Conservation (phyloP, 2,329 filamentous ascomycete species). For the Fusarium nygamai region DNA sequence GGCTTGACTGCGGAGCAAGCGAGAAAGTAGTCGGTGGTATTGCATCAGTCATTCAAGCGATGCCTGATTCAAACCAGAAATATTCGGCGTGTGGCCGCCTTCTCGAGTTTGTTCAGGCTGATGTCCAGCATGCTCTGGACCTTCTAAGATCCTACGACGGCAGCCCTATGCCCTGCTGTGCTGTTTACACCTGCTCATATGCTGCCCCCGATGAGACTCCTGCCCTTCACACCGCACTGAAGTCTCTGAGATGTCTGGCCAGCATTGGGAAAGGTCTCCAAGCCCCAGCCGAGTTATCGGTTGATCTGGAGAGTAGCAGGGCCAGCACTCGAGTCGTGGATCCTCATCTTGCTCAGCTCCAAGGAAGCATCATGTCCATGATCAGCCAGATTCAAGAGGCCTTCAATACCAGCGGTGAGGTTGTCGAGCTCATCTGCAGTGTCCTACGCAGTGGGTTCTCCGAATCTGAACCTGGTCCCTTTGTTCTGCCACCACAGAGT, state of each 20-base stretch:
- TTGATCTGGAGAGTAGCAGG: constrained; percentile 70
- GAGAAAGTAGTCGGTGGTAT: constrained; percentile 80
- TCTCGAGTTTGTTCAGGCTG: constrained; percentile 65
- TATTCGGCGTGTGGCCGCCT: constrained; percentile 56
- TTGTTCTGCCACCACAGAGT: constrained; percentile 74
- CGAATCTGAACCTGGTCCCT: constrained; percentile 78
- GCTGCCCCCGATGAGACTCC: constrained; percentile 54
- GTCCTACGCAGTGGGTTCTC: constrained; percentile 80
- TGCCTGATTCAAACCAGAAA: constrained; percentile 66
- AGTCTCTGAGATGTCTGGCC: constrained; percentile 73
- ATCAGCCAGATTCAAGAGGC: constrained; percentile 59
- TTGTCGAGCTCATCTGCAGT: constrained; percentile 76
- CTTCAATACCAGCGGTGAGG: constrained; percentile 70
- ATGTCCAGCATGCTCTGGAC: constrained; percentile 52
- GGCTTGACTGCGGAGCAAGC: constrained; percentile 73
- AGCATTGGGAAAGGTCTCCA: constrained; percentile 79
- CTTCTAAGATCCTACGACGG: constrained; percentile 22
- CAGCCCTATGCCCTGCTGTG: constrained; percentile 37
- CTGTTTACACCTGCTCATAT: constrained; percentile 40
- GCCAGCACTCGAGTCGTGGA: not conserved
- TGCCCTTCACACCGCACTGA: constrained; percentile 58
- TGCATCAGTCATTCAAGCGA: constrained; percentile 78
- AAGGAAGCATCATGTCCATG: constrained; percentile 58
- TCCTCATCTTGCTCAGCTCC: constrained; percentile 48
- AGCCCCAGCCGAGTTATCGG: constrained; percentile 70